A percentile compares a stretch with the other conserved stretches of the same genome.
phyloP scores from a whole-genome alignment of 1,284 basidiomycete genomes.

The Apiotrichum veenhuisii region DNA sequence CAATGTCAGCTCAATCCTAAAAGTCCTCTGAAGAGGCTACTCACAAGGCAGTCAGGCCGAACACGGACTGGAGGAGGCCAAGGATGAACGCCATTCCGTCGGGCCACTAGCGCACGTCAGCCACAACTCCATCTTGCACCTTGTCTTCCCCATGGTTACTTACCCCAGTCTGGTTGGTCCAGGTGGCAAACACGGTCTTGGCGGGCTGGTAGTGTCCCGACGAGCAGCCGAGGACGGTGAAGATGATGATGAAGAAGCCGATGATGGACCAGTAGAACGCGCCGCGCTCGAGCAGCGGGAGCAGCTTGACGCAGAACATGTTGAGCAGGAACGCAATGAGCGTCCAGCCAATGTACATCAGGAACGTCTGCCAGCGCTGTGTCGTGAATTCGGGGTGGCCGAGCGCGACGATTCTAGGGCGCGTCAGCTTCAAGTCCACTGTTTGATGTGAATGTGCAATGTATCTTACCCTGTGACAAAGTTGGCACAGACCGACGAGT shows the following conservation, averaged over 20 bases:
- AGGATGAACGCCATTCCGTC: slow-evolving; percentile 41
- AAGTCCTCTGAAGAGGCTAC: too few relatives aligned
- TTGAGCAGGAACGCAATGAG: slow-evolving; percentile 10
- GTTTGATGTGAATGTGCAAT: neutral
- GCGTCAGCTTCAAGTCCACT: neutral
- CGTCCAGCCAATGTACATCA: slow-evolving; percentile 6
- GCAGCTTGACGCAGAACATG: slow-evolving; percentile 10
- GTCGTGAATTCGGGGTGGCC: slow-evolving; percentile 9
- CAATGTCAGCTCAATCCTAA: too few relatives aligned
- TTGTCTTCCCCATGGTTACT: neutral
- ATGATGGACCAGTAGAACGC: slow-evolving; percentile 34
- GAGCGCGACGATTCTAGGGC: slow-evolving; percentile 34
- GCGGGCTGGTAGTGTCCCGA: slow-evolving; percentile 33
- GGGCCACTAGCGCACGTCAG: slow-evolving; percentile 4
- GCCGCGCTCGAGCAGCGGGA: slow-evolving; percentile 10
- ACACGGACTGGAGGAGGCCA: slow-evolving; percentile 38
- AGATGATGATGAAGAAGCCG: slow-evolving; percentile 41
- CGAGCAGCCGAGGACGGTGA: slow-evolving; percentile 17
- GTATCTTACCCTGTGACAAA: slow-evolving; percentile 31
- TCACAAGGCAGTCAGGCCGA: slow-evolving; percentile 10
- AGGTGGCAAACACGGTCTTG: slow-evolving; percentile 43
- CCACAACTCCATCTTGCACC: too few relatives aligned
- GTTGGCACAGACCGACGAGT: slow-evolving; percentile 16
- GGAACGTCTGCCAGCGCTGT: slow-evolving; percentile 4
- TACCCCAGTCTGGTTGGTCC: slow-evolving; percentile 28